Percentiles rank a stretch among this genome's conserved stretches.
These are phyloP conservation scores for Trichoderma sp. DNA, from an alignment of 2,329 filamentous ascomycete species.

Conservation along the genomic window DNA sequence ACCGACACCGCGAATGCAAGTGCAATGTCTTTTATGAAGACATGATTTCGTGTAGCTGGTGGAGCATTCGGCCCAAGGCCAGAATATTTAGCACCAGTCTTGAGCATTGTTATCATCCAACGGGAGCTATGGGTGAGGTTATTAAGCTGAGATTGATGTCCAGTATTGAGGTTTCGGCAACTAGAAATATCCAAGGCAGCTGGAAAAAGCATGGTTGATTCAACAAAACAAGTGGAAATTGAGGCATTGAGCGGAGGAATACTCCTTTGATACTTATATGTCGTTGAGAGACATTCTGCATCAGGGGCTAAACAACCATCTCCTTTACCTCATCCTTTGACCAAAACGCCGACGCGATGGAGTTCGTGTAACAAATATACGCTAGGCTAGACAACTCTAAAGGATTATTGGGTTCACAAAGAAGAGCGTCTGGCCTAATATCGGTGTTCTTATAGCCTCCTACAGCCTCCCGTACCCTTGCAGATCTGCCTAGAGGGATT, in stretches of 20 bases:
- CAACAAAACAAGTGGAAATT: neutral
- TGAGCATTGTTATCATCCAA: neutral
- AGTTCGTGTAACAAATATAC: neutral
- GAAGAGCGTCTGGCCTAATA: neutral
- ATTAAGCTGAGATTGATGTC: neutral
- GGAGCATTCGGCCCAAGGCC: neutral
- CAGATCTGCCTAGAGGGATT: neutral
- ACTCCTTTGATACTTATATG: neutral
- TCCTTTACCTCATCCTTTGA: neutral
- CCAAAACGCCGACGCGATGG: neutral
- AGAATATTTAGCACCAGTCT: neutral
- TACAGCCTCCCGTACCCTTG: neutral
- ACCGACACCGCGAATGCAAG: neutral
- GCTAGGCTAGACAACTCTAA: neutral
- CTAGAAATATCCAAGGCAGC: neutral
- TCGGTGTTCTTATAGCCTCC: neutral
- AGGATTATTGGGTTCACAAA: neutral
- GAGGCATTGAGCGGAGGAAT: neutral
- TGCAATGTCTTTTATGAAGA: neutral
- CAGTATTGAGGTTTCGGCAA: neutral
- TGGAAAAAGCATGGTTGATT: neutral
- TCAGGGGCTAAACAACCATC: accelerated
- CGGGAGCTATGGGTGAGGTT: neutral
- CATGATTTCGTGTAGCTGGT: neutral
- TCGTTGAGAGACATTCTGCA: neutral